phyloP scores from a whole-genome alignment of 495 filamentous ascomycete species.

The Penicillium ucsense region DNA sequence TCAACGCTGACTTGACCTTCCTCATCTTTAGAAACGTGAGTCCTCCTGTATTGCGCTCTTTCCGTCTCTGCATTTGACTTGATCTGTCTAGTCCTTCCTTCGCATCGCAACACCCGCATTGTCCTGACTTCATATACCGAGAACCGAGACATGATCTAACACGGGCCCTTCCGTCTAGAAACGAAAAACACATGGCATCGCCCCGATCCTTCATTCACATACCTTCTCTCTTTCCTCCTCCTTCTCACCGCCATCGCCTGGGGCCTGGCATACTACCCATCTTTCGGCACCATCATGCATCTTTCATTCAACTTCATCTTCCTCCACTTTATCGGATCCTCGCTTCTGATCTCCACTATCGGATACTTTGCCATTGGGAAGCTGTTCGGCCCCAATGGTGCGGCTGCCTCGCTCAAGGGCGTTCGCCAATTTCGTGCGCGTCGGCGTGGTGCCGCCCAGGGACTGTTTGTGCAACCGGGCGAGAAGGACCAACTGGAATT shows the following conservation, averaged over 20 bases:
- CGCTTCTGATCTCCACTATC: slow-evolving; percentile 49
- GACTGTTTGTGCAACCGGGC: slow-evolving; percentile 47
- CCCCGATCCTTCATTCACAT: slow-evolving; percentile 68
- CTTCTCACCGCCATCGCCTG: slow-evolving; percentile 64
- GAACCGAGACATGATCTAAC: neutral
- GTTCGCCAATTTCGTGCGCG: slow-evolving; percentile 36
- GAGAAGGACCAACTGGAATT: slow-evolving; percentile 57
- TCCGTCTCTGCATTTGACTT: neutral
- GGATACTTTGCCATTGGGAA: slow-evolving; percentile 57
- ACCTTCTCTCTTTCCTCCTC: slow-evolving; percentile 66
- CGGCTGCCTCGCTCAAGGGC: slow-evolving; percentile 31
- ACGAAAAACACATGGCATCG: slow-evolving; percentile 73
- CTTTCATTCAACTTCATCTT: slow-evolving; percentile 57
- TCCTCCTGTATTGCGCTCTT: neutral
- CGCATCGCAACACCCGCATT: neutral
- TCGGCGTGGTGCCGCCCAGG: slow-evolving; percentile 42
- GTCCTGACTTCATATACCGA: neutral
- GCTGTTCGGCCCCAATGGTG: slow-evolving; percentile 47
- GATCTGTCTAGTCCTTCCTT: neutral
- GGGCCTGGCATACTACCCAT: slow-evolving; percentile 58
- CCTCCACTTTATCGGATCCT: slow-evolving; percentile 55
- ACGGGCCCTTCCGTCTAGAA: slow-evolving; percentile 33
- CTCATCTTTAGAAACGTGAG: slow-evolving; percentile 48
- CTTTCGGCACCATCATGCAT: slow-evolving; percentile 45
- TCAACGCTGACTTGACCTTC: no score